A percentile compares a stretch with the other conserved stretches of the same genome.
Conservation (phyloP, 2,329 filamentous ascomycete genomes). For the Penicillium sp. region DNA sequence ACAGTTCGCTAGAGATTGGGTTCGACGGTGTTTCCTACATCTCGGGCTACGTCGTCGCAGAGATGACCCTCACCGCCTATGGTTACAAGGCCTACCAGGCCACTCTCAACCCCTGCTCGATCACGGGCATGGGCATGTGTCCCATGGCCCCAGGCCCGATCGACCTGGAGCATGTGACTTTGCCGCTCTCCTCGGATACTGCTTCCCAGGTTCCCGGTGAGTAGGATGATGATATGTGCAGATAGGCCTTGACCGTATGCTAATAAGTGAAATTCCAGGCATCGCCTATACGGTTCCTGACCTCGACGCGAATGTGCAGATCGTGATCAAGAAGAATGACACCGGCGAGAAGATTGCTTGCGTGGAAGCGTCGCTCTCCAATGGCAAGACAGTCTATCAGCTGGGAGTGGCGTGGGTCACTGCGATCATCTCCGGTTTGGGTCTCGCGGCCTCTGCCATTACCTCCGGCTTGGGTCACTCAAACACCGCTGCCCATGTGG, state of each 20-base stretch:
- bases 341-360: conserved; percentile 70
- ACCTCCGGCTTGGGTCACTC: conserved; percentile 88
- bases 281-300: conserved; percentile 89
- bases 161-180: conserved; percentile 65
- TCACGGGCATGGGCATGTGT: conserved; percentile 70
- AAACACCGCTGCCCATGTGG: conserved; percentile 91
- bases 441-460: conserved; percentile 78
- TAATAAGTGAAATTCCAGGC: conserved; percentile 36
- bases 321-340: conserved; percentile 72
- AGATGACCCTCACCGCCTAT: conserved; percentile 75
- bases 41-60: conserved; percentile 74
- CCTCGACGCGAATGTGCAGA: conserved; percentile 78
- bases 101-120: conserved; percentile 72
- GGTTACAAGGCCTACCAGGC: conserved; percentile 69
- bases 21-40: conserved; percentile 81
- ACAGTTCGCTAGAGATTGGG: conserved; percentile 68
- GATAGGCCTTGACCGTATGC: conserved; percentile 2
- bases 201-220: conserved; percentile 65
- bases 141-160: conserved; percentile 86
- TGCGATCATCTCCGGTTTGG: conserved; percentile 80
- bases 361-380: conserved; percentile 82
- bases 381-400: conserved; percentile 88
- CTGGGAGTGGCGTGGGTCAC: conserved; percentile 85
- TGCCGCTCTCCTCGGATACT: conserved; percentile 57
- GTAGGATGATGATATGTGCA: conserved; percentile 20